Evolutionary conservation across 768 basidiomycete genomes (phyloP), one percentile per base, ranked within the genome.

Genomic region (Phlebiopsis flavidoalba): DNA sequence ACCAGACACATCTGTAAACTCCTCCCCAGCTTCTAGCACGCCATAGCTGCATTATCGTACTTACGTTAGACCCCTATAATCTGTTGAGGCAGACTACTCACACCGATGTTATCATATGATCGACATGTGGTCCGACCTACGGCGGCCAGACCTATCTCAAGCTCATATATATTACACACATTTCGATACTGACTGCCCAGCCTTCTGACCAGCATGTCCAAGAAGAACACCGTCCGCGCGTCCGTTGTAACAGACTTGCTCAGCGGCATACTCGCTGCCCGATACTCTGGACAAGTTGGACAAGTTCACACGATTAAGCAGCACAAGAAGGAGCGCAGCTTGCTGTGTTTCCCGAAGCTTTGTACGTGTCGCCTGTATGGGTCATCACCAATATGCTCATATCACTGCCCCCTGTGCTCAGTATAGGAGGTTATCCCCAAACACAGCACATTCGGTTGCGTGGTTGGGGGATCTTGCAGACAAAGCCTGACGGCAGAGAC

Each of bases 361-460:
- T 84, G 83, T 83, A 58, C 63, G 80, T n/a, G 60, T 43, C 21
- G 1, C 15, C 35, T 17, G 22, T 24, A 37, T 26, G 22, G 7
- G 3, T 1, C 5, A 6, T 10, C 15, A 21, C 35, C 47, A 21
- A 31, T 31, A 31, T 31, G 6, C 26, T 31, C 26, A 31, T 31
- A 31, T 31, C 19, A 15, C 46, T 59, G 10, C 22, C 54, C 15
- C 43, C 22, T 22, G 7, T 49, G 26, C 19, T 24, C 22, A 83
- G 82, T 61, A 76, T 83, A 47, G 84, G 84, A 5, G 84, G 84
- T 2, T 86, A 86, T 65, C 84, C n/a, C 85, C 8, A 84, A 83
- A 64, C 74, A 77, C 70, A 83, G 82, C 0, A 78, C 77, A 1
- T 84, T 85, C 60, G 82, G 81, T 2, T 70, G 75, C 61, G 63